These are phyloP conservation scores for Pythium grandisporangium DNA, from an alignment of 352 stramenopile genomes.

Conservation along the genomic window DNA sequence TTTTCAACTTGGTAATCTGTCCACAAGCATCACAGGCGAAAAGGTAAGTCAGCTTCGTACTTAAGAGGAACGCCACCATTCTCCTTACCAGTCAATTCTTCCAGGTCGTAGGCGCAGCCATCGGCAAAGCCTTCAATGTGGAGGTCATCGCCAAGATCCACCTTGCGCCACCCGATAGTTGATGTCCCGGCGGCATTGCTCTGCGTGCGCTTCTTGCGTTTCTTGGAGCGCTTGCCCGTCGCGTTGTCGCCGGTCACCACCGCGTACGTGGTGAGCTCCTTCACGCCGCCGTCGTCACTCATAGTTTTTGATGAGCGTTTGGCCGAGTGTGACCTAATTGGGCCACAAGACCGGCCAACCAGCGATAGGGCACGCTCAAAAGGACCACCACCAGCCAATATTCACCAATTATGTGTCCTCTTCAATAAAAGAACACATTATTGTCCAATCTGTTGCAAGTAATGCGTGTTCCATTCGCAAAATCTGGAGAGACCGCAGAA, in stretches of 20 bases:
- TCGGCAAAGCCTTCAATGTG: slow-evolving; percentile 80
- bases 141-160: slow-evolving; percentile 70
- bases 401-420: slow-evolving; percentile 7
- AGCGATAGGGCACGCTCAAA: not conserved
- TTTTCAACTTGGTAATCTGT: slow-evolving; percentile 54
- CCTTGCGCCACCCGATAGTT: slow-evolving; percentile 36
- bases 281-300: slow-evolving; percentile 12
- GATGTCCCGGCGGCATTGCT: slow-evolving; percentile 1
- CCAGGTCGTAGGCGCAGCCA: slow-evolving; percentile 72
- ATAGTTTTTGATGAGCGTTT: slow-evolving; percentile 14
- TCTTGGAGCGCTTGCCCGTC: slow-evolving; percentile 29
- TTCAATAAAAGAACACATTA: slow-evolving; percentile 8
- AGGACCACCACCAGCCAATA: slow-evolving; percentile 20
- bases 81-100: slow-evolving; percentile 76
- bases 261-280: slow-evolving; percentile 20
- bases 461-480: no score
- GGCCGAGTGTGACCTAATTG: slow-evolving; percentile 1
- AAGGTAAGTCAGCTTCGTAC: no score
- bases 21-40: not conserved
- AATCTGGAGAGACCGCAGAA: no score
- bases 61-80: slow-evolving; percentile 1
- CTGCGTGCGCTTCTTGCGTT: slow-evolving; percentile 47
- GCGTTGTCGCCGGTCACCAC: slow-evolving; percentile 9
- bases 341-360: not conserved
- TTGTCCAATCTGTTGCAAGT: slow-evolving; percentile 14